Evolutionary conservation across 164 flowering plant genomes (phyloP).

Genomic region (Aristolochia fimbriata): DNA sequence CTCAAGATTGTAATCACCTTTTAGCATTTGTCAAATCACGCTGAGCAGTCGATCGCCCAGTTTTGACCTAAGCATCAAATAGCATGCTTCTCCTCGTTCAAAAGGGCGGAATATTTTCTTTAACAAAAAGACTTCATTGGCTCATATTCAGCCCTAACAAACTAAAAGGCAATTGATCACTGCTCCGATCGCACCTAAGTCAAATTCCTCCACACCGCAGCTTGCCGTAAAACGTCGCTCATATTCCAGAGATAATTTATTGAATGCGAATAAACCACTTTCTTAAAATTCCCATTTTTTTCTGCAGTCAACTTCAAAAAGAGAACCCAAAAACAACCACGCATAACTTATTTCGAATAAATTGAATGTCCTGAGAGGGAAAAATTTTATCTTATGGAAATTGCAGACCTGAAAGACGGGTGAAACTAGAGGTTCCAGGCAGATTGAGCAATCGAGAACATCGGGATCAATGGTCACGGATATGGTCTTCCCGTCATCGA

Average conservation of each 20-base stretch:
- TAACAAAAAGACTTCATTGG: not conserved
- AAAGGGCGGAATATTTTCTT: not conserved
- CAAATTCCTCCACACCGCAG: too few relatives aligned
- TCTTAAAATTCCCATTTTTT: too few relatives aligned
- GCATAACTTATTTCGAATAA: not conserved
- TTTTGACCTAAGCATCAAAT: not conserved
- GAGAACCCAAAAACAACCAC: not conserved
- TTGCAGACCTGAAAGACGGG: constrained; percentile 66
- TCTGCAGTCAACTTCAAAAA: too few relatives aligned
- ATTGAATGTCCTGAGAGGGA: not conserved
- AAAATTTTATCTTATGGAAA: not conserved
- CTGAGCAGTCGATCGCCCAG: too few relatives aligned
- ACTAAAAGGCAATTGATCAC: not conserved
- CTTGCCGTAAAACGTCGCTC: too few relatives aligned
- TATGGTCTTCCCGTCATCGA: constrained; percentile 11
- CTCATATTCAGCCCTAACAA: not conserved
- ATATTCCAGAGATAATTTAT: too few relatives aligned
- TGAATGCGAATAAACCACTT: too few relatives aligned
- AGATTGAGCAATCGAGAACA: constrained; percentile 62
- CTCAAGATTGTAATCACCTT: too few relatives aligned
- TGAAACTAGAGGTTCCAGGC: constrained; percentile 38
- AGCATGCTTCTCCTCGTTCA: not conserved
- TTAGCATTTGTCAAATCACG: too few relatives aligned
- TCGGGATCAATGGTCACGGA: constrained; percentile 46
- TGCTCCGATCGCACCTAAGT: too few relatives aligned